These are phyloP conservation scores for Pseudoneurospora amorphoporcata DNA, from an alignment of 495 filamentous ascomycete genomes.

Conservation along the genomic window DNA sequence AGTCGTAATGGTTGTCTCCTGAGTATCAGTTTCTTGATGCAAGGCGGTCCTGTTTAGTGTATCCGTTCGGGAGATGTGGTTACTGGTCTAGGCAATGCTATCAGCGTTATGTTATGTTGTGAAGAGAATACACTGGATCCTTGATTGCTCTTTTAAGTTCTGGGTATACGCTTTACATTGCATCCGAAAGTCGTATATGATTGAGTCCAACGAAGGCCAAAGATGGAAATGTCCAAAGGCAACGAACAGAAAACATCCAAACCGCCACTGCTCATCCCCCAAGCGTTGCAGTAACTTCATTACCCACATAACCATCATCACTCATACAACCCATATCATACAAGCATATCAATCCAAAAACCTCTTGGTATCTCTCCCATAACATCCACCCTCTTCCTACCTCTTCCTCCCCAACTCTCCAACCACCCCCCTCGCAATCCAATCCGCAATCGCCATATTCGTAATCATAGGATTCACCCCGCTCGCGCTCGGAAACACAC, in stretches of 20 bases:
- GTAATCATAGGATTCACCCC: slow-evolving; percentile 97
- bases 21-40: neutral
- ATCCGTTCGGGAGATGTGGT: neutral
- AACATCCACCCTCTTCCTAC: neutral
- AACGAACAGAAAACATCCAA: neutral
- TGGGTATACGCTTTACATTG: neutral
- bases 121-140: neutral
- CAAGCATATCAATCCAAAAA: neutral
- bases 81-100: neutral
- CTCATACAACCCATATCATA: neutral
- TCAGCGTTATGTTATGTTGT: neutral
- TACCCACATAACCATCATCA: neutral
- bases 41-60: neutral
- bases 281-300: no score
- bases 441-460: slow-evolving; percentile 72
- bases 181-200: no score
- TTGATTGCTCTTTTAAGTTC: neutral
- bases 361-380: neutral
- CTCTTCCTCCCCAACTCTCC: slow-evolving; percentile 22
- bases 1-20: neutral
- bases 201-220: no score
- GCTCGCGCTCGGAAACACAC: slow-evolving; percentile 79
- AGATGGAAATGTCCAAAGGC: no score
- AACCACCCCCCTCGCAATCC: slow-evolving; percentile 44
- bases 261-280: neutral